These are phyloP conservation scores for Inga laurina DNA, from an alignment of 306 rosid genomes.

Conservation along the genomic window DNA sequence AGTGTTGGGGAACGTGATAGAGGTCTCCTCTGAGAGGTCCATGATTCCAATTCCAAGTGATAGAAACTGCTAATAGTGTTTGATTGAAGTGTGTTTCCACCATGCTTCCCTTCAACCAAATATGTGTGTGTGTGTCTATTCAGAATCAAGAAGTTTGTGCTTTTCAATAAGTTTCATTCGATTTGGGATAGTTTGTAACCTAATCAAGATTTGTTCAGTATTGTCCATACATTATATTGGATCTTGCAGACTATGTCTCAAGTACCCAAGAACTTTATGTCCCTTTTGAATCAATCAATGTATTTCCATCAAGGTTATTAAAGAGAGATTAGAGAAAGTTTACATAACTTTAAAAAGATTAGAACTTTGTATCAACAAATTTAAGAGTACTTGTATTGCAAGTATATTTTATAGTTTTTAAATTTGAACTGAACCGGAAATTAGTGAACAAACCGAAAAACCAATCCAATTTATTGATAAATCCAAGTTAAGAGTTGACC, in stretches of 20 bases:
- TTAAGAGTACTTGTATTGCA: neutral
- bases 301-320: too few relatives aligned
- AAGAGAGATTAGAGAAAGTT: neutral
- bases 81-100: constrained; percentile 11
- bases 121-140: neutral
- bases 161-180: neutral
- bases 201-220: neutral
- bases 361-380: neutral
- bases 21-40: neutral
- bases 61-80: constrained; percentile 13
- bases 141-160: neutral
- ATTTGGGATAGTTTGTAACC: neutral
- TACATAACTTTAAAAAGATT: neutral
- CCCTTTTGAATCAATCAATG: neutral
- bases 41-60: constrained; percentile 22
- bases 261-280: neutral
- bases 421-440: too few relatives aligned
- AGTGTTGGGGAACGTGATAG: neutral
- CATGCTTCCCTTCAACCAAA: constrained; percentile 30
- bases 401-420: too few relatives aligned
- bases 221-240: neutral
- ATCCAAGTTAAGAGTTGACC: too few relatives aligned
- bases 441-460: too few relatives aligned
- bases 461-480: too few relatives aligned
- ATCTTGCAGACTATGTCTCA: constrained; percentile 1